A percentile compares a stretch with the other conserved stretches of the same genome.
phyloP scores from a whole-genome alignment of 208 protist genomes.

The Trypanosomatidae sp. region DNA sequence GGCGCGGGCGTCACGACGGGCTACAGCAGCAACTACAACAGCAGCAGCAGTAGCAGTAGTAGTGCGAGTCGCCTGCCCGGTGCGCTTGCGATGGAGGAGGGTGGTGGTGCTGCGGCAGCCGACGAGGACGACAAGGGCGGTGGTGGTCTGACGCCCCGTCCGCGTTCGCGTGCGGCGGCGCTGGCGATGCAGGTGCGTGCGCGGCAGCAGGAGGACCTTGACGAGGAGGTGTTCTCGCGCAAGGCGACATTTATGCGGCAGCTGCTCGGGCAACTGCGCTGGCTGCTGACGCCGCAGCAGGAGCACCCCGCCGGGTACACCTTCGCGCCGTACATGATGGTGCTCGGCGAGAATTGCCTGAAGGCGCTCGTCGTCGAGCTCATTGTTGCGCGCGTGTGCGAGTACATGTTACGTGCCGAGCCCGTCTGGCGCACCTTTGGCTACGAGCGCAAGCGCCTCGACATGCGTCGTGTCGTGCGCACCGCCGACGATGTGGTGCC shows the following conservation, averaged over 20 bases:
- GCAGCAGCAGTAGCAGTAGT: conserved; percentile 6
- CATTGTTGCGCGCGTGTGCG: conserved; percentile 58
- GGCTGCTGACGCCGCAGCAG: conserved; percentile 56
- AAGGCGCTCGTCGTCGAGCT: conserved; percentile 77
- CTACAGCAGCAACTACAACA: conserved; percentile 8
- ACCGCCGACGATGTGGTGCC: conserved; percentile 35
- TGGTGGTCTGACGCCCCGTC: not conserved
- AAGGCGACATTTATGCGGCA: conserved; percentile 82
- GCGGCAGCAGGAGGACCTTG: conserved; percentile 37
- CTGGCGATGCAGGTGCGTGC: conserved; percentile 3
- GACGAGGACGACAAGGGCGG: not conserved
- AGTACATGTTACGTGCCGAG: conserved; percentile 87
- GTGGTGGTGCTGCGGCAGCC: not conserved
- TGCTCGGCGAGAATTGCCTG: conserved; percentile 65
- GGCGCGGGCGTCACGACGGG: conserved; percentile 36
- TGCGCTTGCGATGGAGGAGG: not conserved
- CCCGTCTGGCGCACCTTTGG: conserved; percentile 73
- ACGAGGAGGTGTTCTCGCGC: conserved; percentile 79
- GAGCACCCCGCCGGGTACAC: conserved; percentile 68
- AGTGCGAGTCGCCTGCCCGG: not conserved
- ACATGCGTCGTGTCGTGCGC: conserved; percentile 17
- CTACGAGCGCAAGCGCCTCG: conserved; percentile 53
- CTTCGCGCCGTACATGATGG: conserved; percentile 62
- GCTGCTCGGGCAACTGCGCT: conserved; percentile 79
- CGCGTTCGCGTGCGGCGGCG: not conserved